A percentile compares a stretch with the other conserved stretches of the same genome.
Conservation (phyloP, 208 protist species). For the Trichomonas vaginalis region DNA sequence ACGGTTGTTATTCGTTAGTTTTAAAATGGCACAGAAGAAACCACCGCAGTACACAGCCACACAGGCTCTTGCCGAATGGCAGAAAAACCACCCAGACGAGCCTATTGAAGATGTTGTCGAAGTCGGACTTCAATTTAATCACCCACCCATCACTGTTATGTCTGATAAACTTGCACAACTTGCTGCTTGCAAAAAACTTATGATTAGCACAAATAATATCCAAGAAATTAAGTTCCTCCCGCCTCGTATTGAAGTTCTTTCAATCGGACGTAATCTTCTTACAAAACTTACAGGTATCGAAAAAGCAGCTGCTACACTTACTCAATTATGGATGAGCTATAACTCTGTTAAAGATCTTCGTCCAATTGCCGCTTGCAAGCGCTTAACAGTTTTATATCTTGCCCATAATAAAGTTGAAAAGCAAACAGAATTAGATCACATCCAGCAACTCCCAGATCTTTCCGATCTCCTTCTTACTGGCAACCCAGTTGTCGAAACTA, state of each 20-base stretch:
- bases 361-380: not conserved
- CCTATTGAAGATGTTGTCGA: conserved; percentile 1
- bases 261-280: not conserved
- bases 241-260: not conserved
- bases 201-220: conserved; percentile 3
- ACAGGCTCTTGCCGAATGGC: not conserved
- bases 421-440: not conserved
- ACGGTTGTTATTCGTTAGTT: not conserved
- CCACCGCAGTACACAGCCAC: not conserved
- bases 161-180: not conserved
- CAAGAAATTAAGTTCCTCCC: not conserved
- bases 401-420: not conserved
- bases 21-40: not conserved
- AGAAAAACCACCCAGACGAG: not conserved
- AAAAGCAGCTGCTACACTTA: not conserved
- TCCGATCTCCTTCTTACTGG: not conserved
- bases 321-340: conserved; percentile 6
- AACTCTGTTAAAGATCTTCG: not conserved
- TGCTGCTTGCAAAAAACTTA: not conserved
- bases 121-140: not conserved
- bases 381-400: not conserved
- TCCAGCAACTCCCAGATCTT: not conserved
- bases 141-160: not conserved
- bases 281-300: not conserved
- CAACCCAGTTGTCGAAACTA: not conserved